Evolutionary conservation across 495 filamentous ascomycete genomes (phyloP).

Genomic region (Aspergillus avenaceus): DNA sequence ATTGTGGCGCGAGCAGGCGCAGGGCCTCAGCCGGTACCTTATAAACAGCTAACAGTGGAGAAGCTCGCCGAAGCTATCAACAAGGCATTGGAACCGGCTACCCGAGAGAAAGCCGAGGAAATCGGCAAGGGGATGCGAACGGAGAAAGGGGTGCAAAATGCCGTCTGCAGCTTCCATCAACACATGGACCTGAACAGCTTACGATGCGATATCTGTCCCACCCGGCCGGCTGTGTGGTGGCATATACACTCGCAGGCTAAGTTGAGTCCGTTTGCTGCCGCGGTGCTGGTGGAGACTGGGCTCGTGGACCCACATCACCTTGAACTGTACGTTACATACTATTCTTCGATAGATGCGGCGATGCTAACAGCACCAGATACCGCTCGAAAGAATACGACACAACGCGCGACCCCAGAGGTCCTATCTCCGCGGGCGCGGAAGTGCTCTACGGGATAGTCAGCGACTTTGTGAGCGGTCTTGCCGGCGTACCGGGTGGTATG

Average conservation of each 20-base stretch:
- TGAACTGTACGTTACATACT: slow-evolving; percentile 53
- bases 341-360: background rate
- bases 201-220: slow-evolving; percentile 61
- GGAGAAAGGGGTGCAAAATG: slow-evolving; percentile 59
- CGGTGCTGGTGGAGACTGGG: slow-evolving; percentile 59
- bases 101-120: slow-evolving; percentile 50
- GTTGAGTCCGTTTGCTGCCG: slow-evolving; percentile 66
- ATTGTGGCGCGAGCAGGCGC: slow-evolving; percentile 71
- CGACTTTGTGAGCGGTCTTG: slow-evolving; percentile 73
- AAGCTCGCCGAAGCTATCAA: slow-evolving; percentile 58
- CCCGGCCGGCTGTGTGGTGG: slow-evolving; percentile 65
- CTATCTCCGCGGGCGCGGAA: slow-evolving; percentile 65
- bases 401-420: slow-evolving; percentile 67
- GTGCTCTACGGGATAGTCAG: slow-evolving; percentile 72
- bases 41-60: slow-evolving; percentile 59
- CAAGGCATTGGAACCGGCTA: slow-evolving; percentile 52
- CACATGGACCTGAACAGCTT: slow-evolving; percentile 57
- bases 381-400: slow-evolving; percentile 67
- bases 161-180: slow-evolving; percentile 65
- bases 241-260: slow-evolving; percentile 58
- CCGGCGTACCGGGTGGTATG: slow-evolving; percentile 75
- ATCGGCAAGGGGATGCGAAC: slow-evolving; percentile 55
- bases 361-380: slow-evolving; percentile 40
- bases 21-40: slow-evolving; percentile 65
- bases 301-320: slow-evolving; percentile 59